Conservation (phyloP, 2,329 filamentous ascomycete species). For the Cladophialophora chaetospira region DNA sequence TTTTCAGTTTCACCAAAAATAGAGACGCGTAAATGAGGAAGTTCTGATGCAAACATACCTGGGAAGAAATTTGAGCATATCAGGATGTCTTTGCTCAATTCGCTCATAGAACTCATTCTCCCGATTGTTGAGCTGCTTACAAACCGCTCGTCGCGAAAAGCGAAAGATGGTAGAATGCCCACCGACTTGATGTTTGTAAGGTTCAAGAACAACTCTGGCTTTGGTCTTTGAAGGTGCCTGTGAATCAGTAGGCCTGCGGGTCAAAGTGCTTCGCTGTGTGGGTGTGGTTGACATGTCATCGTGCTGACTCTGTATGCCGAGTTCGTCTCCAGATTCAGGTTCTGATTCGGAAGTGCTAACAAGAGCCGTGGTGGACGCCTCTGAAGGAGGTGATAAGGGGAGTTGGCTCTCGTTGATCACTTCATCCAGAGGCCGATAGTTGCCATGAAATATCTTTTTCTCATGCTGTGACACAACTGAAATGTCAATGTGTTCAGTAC, state of each 20-base stretch:
- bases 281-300: constrained; percentile 56
- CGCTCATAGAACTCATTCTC: constrained; percentile 99
- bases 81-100: constrained; percentile 85
- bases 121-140: constrained; percentile 96
- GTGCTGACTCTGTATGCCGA: constrained; percentile 53
- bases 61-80: constrained; percentile 86
- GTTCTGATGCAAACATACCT: constrained; percentile 50
- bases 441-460: constrained; percentile 63
- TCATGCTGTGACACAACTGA: constrained; percentile 62
- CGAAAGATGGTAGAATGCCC: constrained; percentile 96
- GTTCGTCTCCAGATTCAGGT: constrained; percentile 46
- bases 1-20: not conserved
- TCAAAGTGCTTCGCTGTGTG: constrained; percentile 41
- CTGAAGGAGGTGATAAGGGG: constrained; percentile 25
- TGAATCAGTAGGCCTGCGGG: constrained; percentile 31
- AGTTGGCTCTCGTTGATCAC: constrained; percentile 13
- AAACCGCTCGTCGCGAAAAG: constrained; percentile 91
- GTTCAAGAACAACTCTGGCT: constrained; percentile 92
- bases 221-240: constrained; percentile 56
- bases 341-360: constrained; percentile 50
- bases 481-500: constrained; percentile 59
- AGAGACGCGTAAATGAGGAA: not conserved
- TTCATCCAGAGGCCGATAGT: constrained; percentile 39
- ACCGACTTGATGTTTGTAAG: constrained; percentile 95
- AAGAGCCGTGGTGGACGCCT: constrained; percentile 10